phyloP scores from a whole-genome alignment of 176 grass and related monocot genomes.

The Avena eriantha region DNA sequence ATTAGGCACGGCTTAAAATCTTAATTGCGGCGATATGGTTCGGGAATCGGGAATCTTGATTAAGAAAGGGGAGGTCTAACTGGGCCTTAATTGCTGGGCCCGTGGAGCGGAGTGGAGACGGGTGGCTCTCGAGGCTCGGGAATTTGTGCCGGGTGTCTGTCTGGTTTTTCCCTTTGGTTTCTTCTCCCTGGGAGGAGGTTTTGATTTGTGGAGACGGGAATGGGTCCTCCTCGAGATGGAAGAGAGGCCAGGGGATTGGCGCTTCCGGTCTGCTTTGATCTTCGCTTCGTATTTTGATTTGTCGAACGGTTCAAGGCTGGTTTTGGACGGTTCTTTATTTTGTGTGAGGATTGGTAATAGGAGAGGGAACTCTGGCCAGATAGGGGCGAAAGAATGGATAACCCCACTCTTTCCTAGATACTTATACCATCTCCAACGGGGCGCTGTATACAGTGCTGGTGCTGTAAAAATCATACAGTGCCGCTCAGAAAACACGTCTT shows the following conservation, averaged over 20 bases:
- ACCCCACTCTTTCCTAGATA: too few relatives aligned
- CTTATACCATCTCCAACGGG: too few relatives aligned
- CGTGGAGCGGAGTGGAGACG: conserved; percentile 13
- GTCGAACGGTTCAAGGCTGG: too few relatives aligned
- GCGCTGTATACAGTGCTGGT: too few relatives aligned
- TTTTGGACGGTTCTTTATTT: too few relatives aligned
- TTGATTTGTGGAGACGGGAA: conserved; percentile 9
- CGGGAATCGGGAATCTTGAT: conserved; percentile 30
- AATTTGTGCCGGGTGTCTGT: conserved; percentile 43
- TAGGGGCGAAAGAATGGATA: too few relatives aligned
- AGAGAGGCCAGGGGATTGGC: conserved; percentile 26
- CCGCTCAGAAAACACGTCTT: too few relatives aligned
- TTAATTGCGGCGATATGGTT: conserved; percentile 33
- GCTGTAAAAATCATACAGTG: too few relatives aligned
- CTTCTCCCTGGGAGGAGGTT: background rate
- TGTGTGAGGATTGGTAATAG: too few relatives aligned
- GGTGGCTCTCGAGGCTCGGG: conserved; percentile 42
- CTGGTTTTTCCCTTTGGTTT: conserved; percentile 4
- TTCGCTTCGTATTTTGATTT: too few relatives aligned
- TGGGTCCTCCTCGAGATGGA: conserved; percentile 29
- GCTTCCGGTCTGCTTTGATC: conserved; percentile 42
- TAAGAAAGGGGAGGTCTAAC: conserved; percentile 17
- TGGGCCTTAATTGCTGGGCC: conserved; percentile 33
- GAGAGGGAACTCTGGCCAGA: too few relatives aligned
- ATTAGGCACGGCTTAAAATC: background rate